phyloP scores from a whole-genome alignment of 306 rosid species.

The Aeschynomene evenia region DNA sequence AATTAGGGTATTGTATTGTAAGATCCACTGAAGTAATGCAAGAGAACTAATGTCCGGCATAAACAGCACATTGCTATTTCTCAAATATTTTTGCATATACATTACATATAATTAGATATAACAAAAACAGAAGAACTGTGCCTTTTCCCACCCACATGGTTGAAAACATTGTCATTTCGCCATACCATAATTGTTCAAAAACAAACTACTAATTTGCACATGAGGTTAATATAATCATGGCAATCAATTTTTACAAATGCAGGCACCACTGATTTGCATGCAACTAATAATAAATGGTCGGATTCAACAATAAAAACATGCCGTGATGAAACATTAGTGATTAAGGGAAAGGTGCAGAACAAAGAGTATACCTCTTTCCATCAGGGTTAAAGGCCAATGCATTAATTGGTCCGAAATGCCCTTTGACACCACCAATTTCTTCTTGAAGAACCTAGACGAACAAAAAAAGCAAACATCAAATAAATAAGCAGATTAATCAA shows the following conservation, averaged over 20 bases:
- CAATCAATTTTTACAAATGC: neutral
- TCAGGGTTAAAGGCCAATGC: conserved; percentile 95
- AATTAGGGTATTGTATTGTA: neutral
- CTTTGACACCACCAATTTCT: conserved; percentile 98
- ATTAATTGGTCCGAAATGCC: conserved; percentile 97
- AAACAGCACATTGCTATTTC: neutral
- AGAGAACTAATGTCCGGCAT: too few species aligned
- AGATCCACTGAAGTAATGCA: neutral
- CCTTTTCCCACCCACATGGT: neutral
- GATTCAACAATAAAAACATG: neutral
- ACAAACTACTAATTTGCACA: neutral
- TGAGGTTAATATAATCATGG: conserved; percentile 1
- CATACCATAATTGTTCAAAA: neutral
- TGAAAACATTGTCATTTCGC: neutral
- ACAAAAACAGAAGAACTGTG: too few species aligned
- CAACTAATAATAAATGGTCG: neutral
- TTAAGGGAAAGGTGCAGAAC: neutral
- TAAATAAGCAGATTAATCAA: neutral
- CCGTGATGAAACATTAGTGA: neutral
- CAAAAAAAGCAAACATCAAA: conserved; percentile 8
- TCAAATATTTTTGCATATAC: neutral
- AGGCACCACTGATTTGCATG: neutral
- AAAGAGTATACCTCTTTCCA: conserved; percentile 68
- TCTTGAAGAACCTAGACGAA: conserved; percentile 81
- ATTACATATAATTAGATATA: too few species aligned